phyloP scores from a whole-genome alignment of 768 basidiomycete genomes.

The Boletus pseudo-olivaceus region DNA sequence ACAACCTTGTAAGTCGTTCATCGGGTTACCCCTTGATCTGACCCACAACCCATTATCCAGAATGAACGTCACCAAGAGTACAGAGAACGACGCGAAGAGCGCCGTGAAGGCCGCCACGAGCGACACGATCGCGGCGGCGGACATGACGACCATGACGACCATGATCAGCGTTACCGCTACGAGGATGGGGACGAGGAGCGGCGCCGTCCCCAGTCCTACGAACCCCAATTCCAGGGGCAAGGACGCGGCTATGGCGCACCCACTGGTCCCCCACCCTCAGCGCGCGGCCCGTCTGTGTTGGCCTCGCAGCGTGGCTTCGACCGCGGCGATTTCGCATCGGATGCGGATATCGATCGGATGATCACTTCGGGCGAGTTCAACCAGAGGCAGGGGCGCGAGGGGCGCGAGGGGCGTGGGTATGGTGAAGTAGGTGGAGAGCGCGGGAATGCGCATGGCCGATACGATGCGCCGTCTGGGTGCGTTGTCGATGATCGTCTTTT shows the following conservation, averaged over 20 bases:
- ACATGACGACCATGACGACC: neutral
- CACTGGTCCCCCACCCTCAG: constrained; percentile 2
- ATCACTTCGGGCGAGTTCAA: constrained; percentile 15
- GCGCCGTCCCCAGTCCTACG: constrained; percentile 1
- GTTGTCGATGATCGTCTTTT: neutral
- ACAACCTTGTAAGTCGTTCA: neutral
- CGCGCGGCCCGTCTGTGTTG: neutral
- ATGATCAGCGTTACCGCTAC: neutral
- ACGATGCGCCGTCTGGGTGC: constrained; percentile 11
- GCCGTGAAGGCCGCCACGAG: constrained; percentile 4
- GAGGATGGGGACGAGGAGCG: neutral
- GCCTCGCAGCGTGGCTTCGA: constrained; percentile 14
- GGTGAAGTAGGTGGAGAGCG: neutral
- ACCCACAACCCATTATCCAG: neutral
- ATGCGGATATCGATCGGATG: constrained; percentile 24
- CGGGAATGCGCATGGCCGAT: neutral
- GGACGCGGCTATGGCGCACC: neutral
- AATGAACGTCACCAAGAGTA: constrained; percentile 5
- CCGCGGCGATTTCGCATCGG: constrained; percentile 28
- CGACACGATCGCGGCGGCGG: neutral
- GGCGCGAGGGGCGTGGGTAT: neutral
- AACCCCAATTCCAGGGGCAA: neutral
- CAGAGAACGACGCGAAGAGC: constrained; percentile 13
- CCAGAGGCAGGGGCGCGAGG: neutral
- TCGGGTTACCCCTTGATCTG: neutral